Evolutionary conservation across 495 filamentous ascomycete species (phyloP).

Genomic region (Penicillium arizonense): DNA sequence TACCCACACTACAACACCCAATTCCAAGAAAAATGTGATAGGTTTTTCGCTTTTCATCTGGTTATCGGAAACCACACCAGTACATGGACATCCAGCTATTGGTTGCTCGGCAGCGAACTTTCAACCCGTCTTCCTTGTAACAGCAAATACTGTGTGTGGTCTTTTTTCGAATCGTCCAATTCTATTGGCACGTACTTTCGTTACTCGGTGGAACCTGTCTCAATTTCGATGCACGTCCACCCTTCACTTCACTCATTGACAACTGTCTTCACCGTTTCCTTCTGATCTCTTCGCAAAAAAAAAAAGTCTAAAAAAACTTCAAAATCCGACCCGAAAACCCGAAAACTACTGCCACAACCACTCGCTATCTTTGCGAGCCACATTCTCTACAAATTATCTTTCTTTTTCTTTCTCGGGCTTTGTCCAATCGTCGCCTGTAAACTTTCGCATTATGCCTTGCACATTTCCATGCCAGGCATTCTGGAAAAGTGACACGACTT

Average conservation of each 20-base stretch:
- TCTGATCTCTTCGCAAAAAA: conserved; percentile 11
- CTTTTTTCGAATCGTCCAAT: conserved; percentile 4
- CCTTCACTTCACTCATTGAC: conserved; percentile 14
- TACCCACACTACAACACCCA: conserved; percentile 9
- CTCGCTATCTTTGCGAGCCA: conserved; percentile 17
- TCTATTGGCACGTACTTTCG: conserved; percentile 12
- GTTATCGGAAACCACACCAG: conserved; percentile 1
- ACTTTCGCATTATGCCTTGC: neutral
- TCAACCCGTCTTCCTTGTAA: neutral
- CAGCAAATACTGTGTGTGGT: neutral
- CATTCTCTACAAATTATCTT: conserved; percentile 17
- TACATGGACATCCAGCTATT: neutral
- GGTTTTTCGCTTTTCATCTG: conserved; percentile 15
- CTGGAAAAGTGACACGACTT: neutral
- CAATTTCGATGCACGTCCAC: conserved; percentile 11
- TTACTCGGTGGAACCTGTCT: neutral
- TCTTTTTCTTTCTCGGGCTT: conserved; percentile 17
- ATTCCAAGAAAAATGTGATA: conserved; percentile 22
- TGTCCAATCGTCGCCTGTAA: conserved; percentile 4
- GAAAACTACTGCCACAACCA: conserved; percentile 2
- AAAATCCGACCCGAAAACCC: conserved; percentile 6
- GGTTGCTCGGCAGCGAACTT: neutral
- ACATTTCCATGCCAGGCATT: neutral
- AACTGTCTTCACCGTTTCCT: conserved; percentile 17
- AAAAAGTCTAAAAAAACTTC: conserved; percentile 17